A percentile compares a stretch with the other conserved stretches of the same genome.
These are phyloP conservation scores for Pachysandra terminalis DNA, from an alignment of 164 flowering plant genomes.

Conservation along the genomic window DNA sequence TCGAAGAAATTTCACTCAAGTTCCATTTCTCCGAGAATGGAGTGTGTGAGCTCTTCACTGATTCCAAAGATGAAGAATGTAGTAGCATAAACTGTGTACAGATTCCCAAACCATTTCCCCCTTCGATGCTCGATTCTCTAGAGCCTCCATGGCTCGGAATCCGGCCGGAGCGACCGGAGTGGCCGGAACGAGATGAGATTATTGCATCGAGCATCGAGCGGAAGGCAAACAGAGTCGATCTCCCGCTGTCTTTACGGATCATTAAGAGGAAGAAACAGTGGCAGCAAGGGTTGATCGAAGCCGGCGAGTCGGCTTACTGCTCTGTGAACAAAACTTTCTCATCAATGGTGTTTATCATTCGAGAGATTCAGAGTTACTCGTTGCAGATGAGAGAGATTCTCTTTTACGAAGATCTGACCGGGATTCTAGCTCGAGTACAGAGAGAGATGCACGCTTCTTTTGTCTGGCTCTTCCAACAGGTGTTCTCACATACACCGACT, in stretches of 20 bases:
- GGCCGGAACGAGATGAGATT: conserved; percentile 30
- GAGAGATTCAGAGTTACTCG: conserved; percentile 79
- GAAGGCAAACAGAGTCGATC: conserved; percentile 69
- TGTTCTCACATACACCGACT: conserved; percentile 83
- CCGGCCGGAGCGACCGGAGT: conserved; percentile 35
- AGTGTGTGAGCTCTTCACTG: not conserved
- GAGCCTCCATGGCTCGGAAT: conserved; percentile 37
- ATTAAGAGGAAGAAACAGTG: conserved; percentile 57
- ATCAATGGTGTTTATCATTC: conserved; percentile 88
- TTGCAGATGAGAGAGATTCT: conserved; percentile 66
- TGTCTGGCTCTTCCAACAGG: conserved; percentile 89
- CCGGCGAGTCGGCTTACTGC: conserved; percentile 65
- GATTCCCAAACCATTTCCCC: conserved; percentile 4
- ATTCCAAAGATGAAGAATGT: conserved; percentile 1
- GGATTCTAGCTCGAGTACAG: conserved; percentile 59
- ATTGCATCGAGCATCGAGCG: conserved; percentile 46
- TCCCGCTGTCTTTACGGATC: conserved; percentile 72
- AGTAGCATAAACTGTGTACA: not conserved
- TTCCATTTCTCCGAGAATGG: conserved; percentile 42
- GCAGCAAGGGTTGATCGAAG: conserved; percentile 52
- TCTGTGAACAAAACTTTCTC: conserved; percentile 84
- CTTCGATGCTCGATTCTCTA: conserved; percentile 1
- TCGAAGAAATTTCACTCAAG: conserved; percentile 51
- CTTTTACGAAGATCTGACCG: conserved; percentile 62
- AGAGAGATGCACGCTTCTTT: conserved; percentile 80